Evolutionary conservation across 2,329 filamentous ascomycete genomes (phyloP).

Genomic region (Fusarium hostae): DNA sequence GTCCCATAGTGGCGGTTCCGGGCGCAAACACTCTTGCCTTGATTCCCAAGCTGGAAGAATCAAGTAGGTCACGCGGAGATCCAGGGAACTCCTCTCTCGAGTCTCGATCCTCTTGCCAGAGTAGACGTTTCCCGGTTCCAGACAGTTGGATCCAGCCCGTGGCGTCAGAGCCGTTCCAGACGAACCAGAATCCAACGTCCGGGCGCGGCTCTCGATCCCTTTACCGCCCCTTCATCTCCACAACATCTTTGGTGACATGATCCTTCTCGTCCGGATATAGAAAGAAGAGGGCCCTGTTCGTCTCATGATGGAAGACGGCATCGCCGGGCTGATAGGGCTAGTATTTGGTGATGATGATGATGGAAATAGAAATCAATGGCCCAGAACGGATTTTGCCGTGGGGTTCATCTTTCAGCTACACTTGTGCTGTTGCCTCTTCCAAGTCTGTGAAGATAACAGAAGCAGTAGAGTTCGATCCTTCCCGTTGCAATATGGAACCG

Average conservation of each 20-base stretch:
- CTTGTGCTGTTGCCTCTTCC: background rate
- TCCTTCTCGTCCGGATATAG: conserved; percentile 19
- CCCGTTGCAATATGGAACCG: conserved; percentile 3
- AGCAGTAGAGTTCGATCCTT: conserved; percentile 3
- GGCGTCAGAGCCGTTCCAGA: conserved; percentile 15
- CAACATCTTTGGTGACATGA: background rate
- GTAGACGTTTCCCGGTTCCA: background rate
- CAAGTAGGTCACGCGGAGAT: background rate
- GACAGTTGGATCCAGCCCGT: background rate
- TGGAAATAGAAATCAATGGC: conserved; percentile 2
- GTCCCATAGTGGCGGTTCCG: background rate
- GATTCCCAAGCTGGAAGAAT: background rate
- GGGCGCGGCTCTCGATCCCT: background rate
- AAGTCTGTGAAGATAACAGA: background rate
- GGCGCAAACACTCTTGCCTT: background rate
- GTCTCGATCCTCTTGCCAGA: background rate
- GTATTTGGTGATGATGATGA: background rate
- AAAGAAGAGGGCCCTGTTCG: conserved; percentile 3
- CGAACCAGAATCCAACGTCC: background rate
- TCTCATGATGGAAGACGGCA: background rate
- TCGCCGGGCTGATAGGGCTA: background rate
- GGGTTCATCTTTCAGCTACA: background rate
- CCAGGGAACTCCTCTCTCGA: background rate
- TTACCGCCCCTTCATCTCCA: conserved; percentile 10
- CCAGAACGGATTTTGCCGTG: background rate